Evolutionary conservation across 2,329 filamentous ascomycete genomes (phyloP).

Genomic region (Domatiomyces catenatus): DNA sequence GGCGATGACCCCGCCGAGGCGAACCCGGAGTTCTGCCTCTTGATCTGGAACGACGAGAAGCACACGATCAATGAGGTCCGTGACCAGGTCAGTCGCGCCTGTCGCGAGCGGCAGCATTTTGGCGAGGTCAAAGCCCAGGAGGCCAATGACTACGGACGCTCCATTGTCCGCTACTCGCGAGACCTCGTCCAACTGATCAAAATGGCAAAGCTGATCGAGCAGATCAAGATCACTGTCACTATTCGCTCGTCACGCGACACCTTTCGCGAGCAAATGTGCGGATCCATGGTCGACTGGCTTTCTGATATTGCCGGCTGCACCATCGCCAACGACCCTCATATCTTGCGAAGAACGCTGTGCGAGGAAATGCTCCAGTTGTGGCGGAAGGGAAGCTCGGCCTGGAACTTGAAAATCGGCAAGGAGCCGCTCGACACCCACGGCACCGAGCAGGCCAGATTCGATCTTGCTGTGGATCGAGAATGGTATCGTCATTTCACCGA

Average conservation of each 20-base stretch:
- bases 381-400: conserved; percentile 70
- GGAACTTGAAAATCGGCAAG: conserved; percentile 61
- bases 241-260: conserved; percentile 87
- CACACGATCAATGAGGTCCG: conserved; percentile 86
- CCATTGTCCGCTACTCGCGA: conserved; percentile 60
- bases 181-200: conserved; percentile 58
- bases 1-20: conserved; percentile 43
- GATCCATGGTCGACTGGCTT: conserved; percentile 93
- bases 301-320: conserved; percentile 81
- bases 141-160: conserved; percentile 75
- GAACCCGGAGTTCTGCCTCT: conserved; percentile 62
- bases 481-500: conserved; percentile 20
- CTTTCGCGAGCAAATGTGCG: conserved; percentile 96
- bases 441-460: conserved; percentile 29
- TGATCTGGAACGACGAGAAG: conserved; percentile 98
- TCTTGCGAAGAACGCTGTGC: conserved; percentile 69
- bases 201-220: conserved; percentile 76
- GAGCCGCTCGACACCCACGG: conserved; percentile 73
- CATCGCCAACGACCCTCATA: conserved; percentile 61
- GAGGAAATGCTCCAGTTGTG: conserved; percentile 82
- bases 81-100: conserved; percentile 80
- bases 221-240: conserved; percentile 91
- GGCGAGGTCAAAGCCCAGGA: conserved; percentile 67
- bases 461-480: conserved; percentile 19
- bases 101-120: conserved; percentile 53